Conservation (phyloP, 768 basidiomycete species). For the Pulveroboletus sp. region DNA sequence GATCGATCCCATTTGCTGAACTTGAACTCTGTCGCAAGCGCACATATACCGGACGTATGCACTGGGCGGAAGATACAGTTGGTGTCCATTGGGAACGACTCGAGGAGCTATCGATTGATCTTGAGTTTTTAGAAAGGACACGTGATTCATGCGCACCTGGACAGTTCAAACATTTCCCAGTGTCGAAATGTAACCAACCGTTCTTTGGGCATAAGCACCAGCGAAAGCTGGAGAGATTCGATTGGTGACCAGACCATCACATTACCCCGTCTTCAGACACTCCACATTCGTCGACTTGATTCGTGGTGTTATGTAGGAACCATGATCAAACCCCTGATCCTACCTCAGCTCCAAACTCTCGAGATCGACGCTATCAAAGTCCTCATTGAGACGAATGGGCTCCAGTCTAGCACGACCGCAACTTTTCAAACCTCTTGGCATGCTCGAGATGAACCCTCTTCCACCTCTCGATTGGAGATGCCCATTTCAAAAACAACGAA, state of each 20-base stretch:
- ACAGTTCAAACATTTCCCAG: conserved; percentile 5
- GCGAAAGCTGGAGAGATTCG: neutral
- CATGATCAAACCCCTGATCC: conserved; percentile 9
- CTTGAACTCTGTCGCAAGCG: conserved; percentile 9
- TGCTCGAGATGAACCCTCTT: conserved; percentile 16
- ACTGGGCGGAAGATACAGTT: neutral
- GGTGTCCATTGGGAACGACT: conserved; percentile 12
- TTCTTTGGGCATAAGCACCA: conserved; percentile 11
- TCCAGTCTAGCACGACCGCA: neutral
- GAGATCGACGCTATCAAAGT: conserved; percentile 9
- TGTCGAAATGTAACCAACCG: conserved; percentile 21
- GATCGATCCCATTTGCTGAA: neutral
- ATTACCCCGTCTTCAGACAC: conserved; percentile 10
- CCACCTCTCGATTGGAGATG: conserved; percentile 11
- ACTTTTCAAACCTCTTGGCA: conserved; percentile 15
- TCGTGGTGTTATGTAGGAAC: too few species aligned
- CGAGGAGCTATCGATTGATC: conserved; percentile 14
- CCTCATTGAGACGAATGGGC: too few species aligned
- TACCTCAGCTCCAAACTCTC: conserved; percentile 18
- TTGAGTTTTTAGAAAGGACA: too few species aligned
- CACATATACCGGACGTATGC: conserved; percentile 9
- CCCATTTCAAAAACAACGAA: conserved; percentile 15
- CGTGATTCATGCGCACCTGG: conserved; percentile 2
- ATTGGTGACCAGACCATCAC: conserved; percentile 3
- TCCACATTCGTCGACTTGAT: conserved; percentile 19